Conservation (phyloP, 805 yeast species). For the Suhomyces kilbournensis region DNA sequence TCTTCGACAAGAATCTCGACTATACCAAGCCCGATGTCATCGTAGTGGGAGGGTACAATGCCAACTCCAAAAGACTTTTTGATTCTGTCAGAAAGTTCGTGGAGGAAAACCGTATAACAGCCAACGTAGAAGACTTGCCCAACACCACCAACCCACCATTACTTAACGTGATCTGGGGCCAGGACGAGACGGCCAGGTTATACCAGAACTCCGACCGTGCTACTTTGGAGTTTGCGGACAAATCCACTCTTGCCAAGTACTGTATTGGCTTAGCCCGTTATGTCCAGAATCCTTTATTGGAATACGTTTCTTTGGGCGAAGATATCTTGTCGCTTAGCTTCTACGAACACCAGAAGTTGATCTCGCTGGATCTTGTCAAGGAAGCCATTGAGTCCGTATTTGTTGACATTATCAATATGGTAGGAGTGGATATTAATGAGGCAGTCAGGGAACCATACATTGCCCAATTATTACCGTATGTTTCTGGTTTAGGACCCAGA, state of each 20-base stretch:
- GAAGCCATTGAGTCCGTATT: conserved; percentile 75
- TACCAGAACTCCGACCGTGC: conserved; percentile 81
- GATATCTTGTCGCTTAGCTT: conserved; percentile 67
- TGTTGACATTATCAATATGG: conserved; percentile 87
- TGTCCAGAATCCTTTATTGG: conserved; percentile 88
- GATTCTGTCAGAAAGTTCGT: conserved; percentile 56
- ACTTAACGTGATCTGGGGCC: conserved; percentile 74
- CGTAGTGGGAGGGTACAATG: conserved; percentile 85
- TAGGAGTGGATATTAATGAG: conserved; percentile 90
- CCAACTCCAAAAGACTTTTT: conserved; percentile 60
- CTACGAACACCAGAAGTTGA: conserved; percentile 68
- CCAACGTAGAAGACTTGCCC: conserved; percentile 45
- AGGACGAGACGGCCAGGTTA: conserved; percentile 89
- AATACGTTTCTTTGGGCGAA: conserved; percentile 77
- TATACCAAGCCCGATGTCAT: conserved; percentile 73
- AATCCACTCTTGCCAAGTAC: conserved; percentile 75
- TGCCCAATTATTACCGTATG: conserved; percentile 69
- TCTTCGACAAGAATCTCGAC: conserved; percentile 59
- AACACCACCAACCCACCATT: conserved; percentile 48
- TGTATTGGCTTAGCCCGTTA: conserved; percentile 89
- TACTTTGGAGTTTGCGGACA: conserved; percentile 74
- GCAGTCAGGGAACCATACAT: conserved; percentile 75
- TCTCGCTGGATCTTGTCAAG: conserved; percentile 59
- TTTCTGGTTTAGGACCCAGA: conserved; percentile 94
- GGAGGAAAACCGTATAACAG: conserved; percentile 51